Base-by-base conservation (phyloP, 2,329 filamentous ascomycete species). In the Acrodontium crateriforme region DNA sequence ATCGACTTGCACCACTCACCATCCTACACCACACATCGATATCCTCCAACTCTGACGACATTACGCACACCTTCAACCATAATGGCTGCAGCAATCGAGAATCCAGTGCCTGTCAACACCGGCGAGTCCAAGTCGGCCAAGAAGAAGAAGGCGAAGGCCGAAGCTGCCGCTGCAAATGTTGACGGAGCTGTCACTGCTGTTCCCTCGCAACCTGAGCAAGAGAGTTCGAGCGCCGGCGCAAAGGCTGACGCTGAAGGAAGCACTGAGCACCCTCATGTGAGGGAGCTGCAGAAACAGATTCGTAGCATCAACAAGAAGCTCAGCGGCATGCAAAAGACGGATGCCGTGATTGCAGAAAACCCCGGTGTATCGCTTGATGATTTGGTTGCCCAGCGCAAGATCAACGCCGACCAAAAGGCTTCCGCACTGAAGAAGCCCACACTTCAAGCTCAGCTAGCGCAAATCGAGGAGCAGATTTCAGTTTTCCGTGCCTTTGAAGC, bases 271-370 rank as follows among this genome's bases (percentile, higher is more conserved):
- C 65, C 74, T 20, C 84, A 87, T 59, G 69, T 94, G 51, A 83
- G 75, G 52, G 87, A 95, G 54, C 67, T 95, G 27, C 74, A 87
- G 51, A 94, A 92, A 85, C 83, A 73, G 56, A 80, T 94, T 46
- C 84, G 87, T 50, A 92, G 89, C 56, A 63, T 89, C 49, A 79
- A 75, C 65, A 95, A 94, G 71, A 94, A 94, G 62, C 75, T 95
- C 76, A 63, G 68, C 50, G 74, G 76, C 52, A 74, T 74, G 40
- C 68, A 71, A 44, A 84, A 80, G 60, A 76, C 78, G 49, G 77
- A 84, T 43, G 47, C 63, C 27, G 61, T 85, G 42, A 62, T 84
- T 40, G 66, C 64, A 38, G 73, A 80, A 51, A 71, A 85, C 58
- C 63, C 73, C 34, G 71, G 60, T 51, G 76, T 78, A 53, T 67